phyloP scores from a whole-genome alignment of 2,329 filamentous ascomycete genomes.

The Alternaria tenuissima region DNA sequence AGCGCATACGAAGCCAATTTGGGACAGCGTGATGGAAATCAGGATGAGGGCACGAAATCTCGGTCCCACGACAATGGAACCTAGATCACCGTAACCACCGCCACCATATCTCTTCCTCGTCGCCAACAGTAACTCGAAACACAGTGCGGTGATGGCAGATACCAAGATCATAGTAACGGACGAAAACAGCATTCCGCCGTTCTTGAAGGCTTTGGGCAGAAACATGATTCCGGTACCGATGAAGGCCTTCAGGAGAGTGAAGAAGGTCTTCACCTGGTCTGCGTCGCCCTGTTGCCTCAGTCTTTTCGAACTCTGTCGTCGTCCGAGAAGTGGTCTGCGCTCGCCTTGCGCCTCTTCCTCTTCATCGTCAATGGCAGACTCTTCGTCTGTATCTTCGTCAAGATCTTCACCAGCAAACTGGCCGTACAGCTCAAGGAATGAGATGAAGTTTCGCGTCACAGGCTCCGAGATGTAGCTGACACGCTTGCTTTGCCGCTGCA shows the following conservation, averaged over 20 bases:
- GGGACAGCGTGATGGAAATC: conserved; percentile 74
- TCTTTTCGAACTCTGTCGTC: conserved; percentile 61
- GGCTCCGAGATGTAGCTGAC: conserved; percentile 59
- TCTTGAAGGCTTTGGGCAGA: conserved; percentile 79
- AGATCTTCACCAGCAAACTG: conserved; percentile 79
- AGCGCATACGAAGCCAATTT: conserved; percentile 80
- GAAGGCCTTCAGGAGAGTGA: conserved; percentile 80
- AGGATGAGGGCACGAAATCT: conserved; percentile 72
- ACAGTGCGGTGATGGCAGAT: conserved; percentile 71
- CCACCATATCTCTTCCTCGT: conserved; percentile 71
- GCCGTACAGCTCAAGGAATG: conserved; percentile 78
- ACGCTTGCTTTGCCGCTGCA: conserved; percentile 54
- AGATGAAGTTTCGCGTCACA: conserved; percentile 74
- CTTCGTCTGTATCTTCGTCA: conserved; percentile 64
- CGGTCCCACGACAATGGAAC: conserved; percentile 64
- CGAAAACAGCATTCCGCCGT: conserved; percentile 79
- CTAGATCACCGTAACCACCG: conserved; percentile 78
- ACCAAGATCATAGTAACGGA: conserved; percentile 72
- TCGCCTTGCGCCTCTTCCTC: conserved; percentile 61
- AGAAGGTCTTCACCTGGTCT: conserved; percentile 75
- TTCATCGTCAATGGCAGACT: conserved; percentile 61
- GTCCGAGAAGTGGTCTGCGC: conserved; percentile 67
- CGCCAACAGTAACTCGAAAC: conserved; percentile 75
- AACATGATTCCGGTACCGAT: conserved; percentile 86
- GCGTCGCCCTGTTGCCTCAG: conserved; percentile 67